phyloP scores from a whole-genome alignment of 495 filamentous ascomycete genomes.

The Usnea hakonensis region DNA sequence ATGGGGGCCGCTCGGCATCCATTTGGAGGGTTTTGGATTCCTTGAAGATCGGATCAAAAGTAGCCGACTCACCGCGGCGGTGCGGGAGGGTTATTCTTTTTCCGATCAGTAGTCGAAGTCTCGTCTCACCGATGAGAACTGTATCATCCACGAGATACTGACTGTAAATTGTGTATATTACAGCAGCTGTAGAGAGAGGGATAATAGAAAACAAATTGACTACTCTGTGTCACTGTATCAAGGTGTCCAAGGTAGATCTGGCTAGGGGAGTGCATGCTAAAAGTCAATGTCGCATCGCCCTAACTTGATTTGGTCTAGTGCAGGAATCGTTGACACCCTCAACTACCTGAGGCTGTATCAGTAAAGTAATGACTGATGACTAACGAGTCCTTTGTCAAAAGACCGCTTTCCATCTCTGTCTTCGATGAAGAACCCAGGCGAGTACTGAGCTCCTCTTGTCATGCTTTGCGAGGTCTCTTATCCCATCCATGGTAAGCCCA shows the following conservation, averaged over 20 bases:
- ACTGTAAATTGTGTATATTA: too few relatives aligned
- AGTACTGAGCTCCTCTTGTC: neutral
- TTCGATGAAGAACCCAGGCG: too few relatives aligned
- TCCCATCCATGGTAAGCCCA: too few relatives aligned
- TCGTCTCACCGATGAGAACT: neutral
- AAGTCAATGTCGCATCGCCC: neutral
- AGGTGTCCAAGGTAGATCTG: too few relatives aligned
- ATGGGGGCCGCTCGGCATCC: conserved; percentile 6
- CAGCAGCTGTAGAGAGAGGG: neutral
- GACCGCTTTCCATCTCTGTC: neutral
- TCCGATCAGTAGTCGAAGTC: neutral
- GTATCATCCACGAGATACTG: too few relatives aligned
- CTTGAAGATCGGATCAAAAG: conserved; percentile 4
- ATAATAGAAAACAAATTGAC: neutral
- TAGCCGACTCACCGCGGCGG: conserved; percentile 13
- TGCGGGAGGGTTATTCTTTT: conserved; percentile 8
- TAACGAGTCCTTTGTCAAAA: neutral
- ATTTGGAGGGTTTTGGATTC: neutral
- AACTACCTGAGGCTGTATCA: too few relatives aligned
- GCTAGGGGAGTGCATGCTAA: neutral
- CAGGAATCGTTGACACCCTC: too few relatives aligned
- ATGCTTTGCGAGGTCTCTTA: too few relatives aligned
- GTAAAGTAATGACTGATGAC: too few relatives aligned
- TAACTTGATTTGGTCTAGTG: neutral
- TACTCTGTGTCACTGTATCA: neutral